A percentile compares a stretch with the other conserved stretches of the same genome.
Evolutionary conservation across 352 stramenopile genomes (phyloP).

Genomic region (Phytophthora brassicae): DNA sequence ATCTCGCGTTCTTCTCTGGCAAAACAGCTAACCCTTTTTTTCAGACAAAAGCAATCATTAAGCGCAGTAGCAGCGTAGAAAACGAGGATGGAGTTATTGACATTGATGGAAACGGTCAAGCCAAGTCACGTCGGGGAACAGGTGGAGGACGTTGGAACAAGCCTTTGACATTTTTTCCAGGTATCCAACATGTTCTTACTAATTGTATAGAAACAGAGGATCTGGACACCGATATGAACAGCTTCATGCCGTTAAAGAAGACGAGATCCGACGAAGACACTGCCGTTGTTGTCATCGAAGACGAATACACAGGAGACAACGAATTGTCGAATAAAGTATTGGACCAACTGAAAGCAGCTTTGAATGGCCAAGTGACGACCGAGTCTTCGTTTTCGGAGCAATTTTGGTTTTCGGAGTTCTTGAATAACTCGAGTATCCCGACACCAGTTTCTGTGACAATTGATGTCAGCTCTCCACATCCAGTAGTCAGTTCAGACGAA

Average conservation of each 20-base stretch:
- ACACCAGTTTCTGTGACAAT: constrained; percentile 7
- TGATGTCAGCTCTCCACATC: constrained; percentile 25
- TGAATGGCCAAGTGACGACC: constrained; percentile 43
- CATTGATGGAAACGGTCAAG: constrained; percentile 22
- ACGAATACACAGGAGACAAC: constrained; percentile 26
- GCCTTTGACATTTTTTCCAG: constrained; percentile 38
- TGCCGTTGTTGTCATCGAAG: constrained; percentile 35
- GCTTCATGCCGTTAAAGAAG: constrained; percentile 14
- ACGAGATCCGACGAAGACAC: not conserved
- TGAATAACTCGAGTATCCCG: constrained; percentile 23
- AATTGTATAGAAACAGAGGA: constrained; percentile 17
- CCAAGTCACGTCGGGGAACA: constrained; percentile 14
- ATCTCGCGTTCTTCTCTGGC: constrained; percentile 69
- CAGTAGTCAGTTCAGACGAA: constrained; percentile 1
- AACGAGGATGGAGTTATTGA: constrained; percentile 30
- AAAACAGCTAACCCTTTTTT: constrained; percentile 72
- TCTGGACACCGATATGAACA: constrained; percentile 4
- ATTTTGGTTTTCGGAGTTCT: constrained; percentile 62
- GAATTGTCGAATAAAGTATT: constrained; percentile 16
- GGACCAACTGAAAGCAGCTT: constrained; percentile 22
- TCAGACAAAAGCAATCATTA: constrained; percentile 30
- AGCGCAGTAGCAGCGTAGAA: constrained; percentile 27
- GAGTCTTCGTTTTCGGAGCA: constrained; percentile 52
- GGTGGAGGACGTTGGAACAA: constrained; percentile 44
- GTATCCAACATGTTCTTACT: constrained; percentile 44